Evolutionary conservation across 2,329 filamentous ascomycete genomes (phyloP).

Genomic region (Cladosporium sp.): DNA sequence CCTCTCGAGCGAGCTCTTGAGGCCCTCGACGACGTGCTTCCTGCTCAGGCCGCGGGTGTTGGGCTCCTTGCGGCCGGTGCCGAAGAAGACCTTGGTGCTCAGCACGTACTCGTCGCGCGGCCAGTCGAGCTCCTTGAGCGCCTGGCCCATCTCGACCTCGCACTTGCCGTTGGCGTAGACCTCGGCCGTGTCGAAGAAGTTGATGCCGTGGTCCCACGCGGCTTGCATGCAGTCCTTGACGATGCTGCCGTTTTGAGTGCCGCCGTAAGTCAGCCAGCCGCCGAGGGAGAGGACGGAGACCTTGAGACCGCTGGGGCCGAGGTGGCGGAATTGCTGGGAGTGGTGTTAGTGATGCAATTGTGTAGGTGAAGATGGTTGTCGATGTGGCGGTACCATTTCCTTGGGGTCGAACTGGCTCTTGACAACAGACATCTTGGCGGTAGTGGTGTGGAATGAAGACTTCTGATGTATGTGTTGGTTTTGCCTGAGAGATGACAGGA

Average conservation of each 20-base stretch:
- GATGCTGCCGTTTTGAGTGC: slow-evolving; percentile 46
- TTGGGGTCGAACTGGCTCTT: slow-evolving; percentile 48
- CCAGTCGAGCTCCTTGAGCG: slow-evolving; percentile 45
- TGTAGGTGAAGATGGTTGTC: too few species aligned
- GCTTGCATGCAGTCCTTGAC: slow-evolving; percentile 50
- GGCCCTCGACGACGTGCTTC: slow-evolving; percentile 54
- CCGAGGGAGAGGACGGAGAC: slow-evolving; percentile 49
- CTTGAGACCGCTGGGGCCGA: slow-evolving; percentile 46
- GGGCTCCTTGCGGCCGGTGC: slow-evolving; percentile 52
- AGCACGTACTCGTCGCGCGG: slow-evolving; percentile 45
- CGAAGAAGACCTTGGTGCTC: slow-evolving; percentile 48
- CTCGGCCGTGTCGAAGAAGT: slow-evolving; percentile 48
- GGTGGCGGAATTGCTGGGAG: slow-evolving; percentile 35
- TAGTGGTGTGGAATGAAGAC: slow-evolving; percentile 11
- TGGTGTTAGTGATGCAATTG: not conserved
- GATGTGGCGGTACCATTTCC: slow-evolving; percentile 36
- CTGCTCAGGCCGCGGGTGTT: slow-evolving; percentile 48
- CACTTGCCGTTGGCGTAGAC: slow-evolving; percentile 56
- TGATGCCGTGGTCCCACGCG: slow-evolving; percentile 48
- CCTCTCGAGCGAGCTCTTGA: slow-evolving; percentile 55
- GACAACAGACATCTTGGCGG: slow-evolving; percentile 30
- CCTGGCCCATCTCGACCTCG: slow-evolving; percentile 55
- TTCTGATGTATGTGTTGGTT: too few species aligned
- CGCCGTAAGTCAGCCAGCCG: slow-evolving; percentile 45
- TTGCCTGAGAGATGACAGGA: too few species aligned